Evolutionary conservation across 306 rosid genomes (phyloP), one percentile per base, ranked within the genome.

Genomic region (Ziziphus jujuba): DNA sequence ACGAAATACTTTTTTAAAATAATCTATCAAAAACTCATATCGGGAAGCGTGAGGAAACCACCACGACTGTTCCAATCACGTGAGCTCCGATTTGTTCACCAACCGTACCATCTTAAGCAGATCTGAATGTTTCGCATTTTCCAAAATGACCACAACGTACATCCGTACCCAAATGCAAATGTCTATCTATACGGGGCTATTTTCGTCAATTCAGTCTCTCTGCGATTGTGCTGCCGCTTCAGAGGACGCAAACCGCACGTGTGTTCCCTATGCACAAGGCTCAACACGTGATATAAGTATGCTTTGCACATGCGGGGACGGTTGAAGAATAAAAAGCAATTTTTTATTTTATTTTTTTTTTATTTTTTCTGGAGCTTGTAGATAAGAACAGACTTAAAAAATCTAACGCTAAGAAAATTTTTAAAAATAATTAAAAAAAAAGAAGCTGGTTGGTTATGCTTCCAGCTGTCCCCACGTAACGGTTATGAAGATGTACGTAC

Each of bases 211-310:
- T 70, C 38, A 0, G 0, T 2, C 6, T 3, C 6, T 19, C n/a
- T 14, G 25, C 11, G 19, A 63, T 61, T 71, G 57, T n/a, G 20
- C 50, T 82, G 89, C 82, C 77, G 70, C 82, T 72, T 59, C 47
- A 14, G 68, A 69, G 87, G 92, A 66, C 60, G 89, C 87, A 86
- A 64, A 17, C n/a, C 67, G 78, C 91, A 83, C 91, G 84, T 84
- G 84, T 81, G 89, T 81, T 61, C 54, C 55, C 81, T 56, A 24
- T 58, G 43, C 28, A 36, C 59, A 21, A 13, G 34, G 56, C 25
- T 11, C 21, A 12, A 64, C 89, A 89, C 82, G 91, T 82, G 89
- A 86, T 38, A 10, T 25, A 66, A 69, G 60, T 62, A 67, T 58
- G 36, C 17, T 2, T 5, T 14, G 78, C 80, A 74, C 85, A 59